Conservation (phyloP, 163 green algal species). For the Coccomyxa subellipsoidea region DNA sequence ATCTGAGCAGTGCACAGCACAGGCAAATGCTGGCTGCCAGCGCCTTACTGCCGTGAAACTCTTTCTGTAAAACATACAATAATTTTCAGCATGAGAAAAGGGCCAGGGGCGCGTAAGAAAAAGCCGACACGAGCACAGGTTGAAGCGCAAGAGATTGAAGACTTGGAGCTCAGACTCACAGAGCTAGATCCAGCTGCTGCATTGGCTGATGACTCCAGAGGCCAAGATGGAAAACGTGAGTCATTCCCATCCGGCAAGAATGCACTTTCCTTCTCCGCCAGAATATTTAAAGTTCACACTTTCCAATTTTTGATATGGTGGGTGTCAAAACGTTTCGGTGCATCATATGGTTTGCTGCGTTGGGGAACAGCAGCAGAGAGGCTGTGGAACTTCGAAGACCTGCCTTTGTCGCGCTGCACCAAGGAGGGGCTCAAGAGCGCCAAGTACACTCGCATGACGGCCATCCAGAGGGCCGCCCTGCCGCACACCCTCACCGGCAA, state of each 20-base stretch:
- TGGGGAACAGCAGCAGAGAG: neutral
- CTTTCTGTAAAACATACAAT: too few species aligned
- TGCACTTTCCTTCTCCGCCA: too few species aligned
- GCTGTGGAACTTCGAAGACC: conserved; percentile 63
- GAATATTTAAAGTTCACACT: too few species aligned
- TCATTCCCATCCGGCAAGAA: too few species aligned
- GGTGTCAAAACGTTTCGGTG: too few species aligned
- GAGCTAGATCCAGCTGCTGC: neutral
- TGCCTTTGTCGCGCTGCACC: conserved; percentile 72
- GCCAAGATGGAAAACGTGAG: neutral
- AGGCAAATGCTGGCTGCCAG: too few species aligned
- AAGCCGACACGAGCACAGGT: conserved; percentile 26
- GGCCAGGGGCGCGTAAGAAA: neutral
- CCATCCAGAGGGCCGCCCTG: conserved; percentile 90
- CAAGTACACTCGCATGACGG: conserved; percentile 82
- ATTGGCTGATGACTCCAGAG: neutral
- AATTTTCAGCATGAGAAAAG: too few species aligned
- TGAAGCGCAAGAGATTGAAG: conserved; percentile 44
- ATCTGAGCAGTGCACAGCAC: too few species aligned
- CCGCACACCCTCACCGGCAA: conserved; percentile 89
- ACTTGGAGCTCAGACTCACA: conserved; percentile 25
- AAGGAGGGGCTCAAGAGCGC: conserved; percentile 62
- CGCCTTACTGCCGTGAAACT: too few species aligned
- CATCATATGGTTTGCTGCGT: too few species aligned
- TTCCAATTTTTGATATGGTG: too few species aligned